Evolutionary conservation across 805 yeast species (phyloP).

Genomic region (Saccharomycopsis capsularis): DNA sequence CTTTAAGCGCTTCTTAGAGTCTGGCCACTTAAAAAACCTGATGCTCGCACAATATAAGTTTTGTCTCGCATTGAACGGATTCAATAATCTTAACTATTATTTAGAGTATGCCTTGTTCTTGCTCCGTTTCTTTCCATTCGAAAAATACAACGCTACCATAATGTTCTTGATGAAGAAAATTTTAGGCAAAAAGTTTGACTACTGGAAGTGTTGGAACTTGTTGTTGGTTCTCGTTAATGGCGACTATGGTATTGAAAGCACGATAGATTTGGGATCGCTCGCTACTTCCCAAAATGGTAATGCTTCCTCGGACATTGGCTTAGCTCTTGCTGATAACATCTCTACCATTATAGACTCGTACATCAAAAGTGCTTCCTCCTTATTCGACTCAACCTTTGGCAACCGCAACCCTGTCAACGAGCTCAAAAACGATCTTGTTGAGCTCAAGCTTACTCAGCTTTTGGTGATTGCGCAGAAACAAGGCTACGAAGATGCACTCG

Average conservation of each 20-base stretch:
- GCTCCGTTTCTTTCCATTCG: slow-evolving; percentile 13
- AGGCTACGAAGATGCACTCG: slow-evolving; percentile 55
- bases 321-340: neutral
- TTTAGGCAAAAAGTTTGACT: slow-evolving; percentile 6
- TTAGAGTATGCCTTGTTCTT: slow-evolving; percentile 6
- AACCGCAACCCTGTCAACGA: neutral
- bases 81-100: slow-evolving; percentile 11
- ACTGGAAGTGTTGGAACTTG: slow-evolving; percentile 21
- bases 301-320: slow-evolving; percentile 1
- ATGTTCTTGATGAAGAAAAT: slow-evolving; percentile 9
- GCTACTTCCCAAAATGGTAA: neutral
- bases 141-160: slow-evolving; percentile 6
- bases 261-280: neutral
- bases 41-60: slow-evolving; percentile 3
- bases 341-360: neutral
- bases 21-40: neutral
- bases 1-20: slow-evolving; percentile 3
- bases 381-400: neutral
- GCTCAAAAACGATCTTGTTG: slow-evolving; percentile 34
- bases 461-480: slow-evolving; percentile 57
- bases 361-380: neutral
- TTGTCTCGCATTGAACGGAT: slow-evolving; percentile 14
- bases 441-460: slow-evolving; percentile 69
- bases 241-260: slow-evolving; percentile 11
- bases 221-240: slow-evolving; percentile 17